A percentile compares a stretch with the other conserved stretches of the same genome.
phyloP scores from a whole-genome alignment of 2,329 filamentous ascomycete genomes.

The Alternaria brassicae region DNA sequence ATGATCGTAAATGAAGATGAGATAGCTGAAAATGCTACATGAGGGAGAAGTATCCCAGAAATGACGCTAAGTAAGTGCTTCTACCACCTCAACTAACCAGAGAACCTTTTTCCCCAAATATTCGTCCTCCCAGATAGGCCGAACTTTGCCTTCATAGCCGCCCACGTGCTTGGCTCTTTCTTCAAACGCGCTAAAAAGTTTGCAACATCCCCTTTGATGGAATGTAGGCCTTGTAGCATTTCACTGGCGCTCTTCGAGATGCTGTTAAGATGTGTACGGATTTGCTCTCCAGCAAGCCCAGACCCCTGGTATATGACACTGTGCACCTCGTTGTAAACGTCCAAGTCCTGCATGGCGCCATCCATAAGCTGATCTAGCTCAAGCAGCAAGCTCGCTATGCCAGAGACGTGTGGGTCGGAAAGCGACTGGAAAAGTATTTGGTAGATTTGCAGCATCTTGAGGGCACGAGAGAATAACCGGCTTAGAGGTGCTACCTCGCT shows the following conservation, averaged over 20 bases:
- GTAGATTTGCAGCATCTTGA: slow-evolving; percentile 15
- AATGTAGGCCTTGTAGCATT: slow-evolving; percentile 14
- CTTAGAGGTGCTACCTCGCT: slow-evolving; percentile 22
- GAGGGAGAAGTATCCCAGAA: not conserved
- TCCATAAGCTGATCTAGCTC: slow-evolving; percentile 10
- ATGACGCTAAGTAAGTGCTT: not conserved
- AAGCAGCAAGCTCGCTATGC: slow-evolving; percentile 4
- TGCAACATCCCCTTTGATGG: slow-evolving; percentile 13
- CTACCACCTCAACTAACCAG: not conserved
- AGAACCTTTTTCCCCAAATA: not conserved
- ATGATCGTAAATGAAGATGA: not conserved
- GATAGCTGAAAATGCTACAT: not conserved
- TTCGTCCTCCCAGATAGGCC: not conserved
- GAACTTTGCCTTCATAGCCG: slow-evolving; percentile 12
- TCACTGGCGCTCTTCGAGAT: slow-evolving; percentile 13
- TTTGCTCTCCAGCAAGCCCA: slow-evolving; percentile 13
- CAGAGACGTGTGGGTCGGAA: not conserved
- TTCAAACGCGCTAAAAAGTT: slow-evolving; percentile 12
- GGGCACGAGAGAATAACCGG: slow-evolving; percentile 10
- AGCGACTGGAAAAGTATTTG: slow-evolving; percentile 15
- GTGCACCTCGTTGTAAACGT: slow-evolving; percentile 14
- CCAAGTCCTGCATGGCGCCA: slow-evolving; percentile 12
- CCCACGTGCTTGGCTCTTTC: slow-evolving; percentile 12
- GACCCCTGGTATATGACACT: not conserved
- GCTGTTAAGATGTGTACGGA: slow-evolving; percentile 11